Conservation (phyloP, 2,329 filamentous ascomycete species). For the Nigrospora sphaerica region DNA sequence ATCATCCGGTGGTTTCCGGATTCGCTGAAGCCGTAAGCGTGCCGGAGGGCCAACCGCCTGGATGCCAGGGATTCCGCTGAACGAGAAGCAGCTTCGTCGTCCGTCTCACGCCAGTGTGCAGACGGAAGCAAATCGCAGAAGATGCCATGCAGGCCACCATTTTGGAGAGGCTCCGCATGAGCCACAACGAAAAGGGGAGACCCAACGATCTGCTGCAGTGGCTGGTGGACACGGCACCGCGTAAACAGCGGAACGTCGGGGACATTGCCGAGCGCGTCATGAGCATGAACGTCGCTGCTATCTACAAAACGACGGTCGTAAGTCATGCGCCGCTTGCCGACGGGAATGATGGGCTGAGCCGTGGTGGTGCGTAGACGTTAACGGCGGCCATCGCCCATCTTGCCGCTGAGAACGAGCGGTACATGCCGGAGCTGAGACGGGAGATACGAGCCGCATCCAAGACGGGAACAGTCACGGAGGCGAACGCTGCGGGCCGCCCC, state of each 20-base stretch:
- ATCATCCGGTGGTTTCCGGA: neutral
- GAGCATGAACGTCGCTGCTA: slow-evolving; percentile 2
- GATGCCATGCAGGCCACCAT: neutral
- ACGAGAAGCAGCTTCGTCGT: neutral
- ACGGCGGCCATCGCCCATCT: neutral
- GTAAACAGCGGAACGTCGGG: neutral
- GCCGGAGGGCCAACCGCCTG: neutral
- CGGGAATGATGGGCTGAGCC: neutral
- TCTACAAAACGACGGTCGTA: neutral
- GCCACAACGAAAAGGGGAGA: slow-evolving; percentile 1
- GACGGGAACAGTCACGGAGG: neutral
- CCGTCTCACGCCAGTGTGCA: slow-evolving; percentile 1
- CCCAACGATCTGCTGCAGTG: slow-evolving; percentile 1
- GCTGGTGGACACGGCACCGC: neutral
- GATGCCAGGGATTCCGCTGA: neutral
- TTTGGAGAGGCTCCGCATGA: neutral
- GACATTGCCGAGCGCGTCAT: slow-evolving; percentile 1
- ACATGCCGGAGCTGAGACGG: neutral
- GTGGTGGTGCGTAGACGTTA: neutral
- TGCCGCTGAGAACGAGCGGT: neutral
- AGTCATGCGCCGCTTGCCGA: neutral
- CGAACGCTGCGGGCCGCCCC: neutral
- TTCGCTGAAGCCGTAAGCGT: neutral
- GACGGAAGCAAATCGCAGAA: neutral
- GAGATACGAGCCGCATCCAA: neutral